phyloP scores from a whole-genome alignment of 257 asterid species.

The Fraxinus americana region DNA sequence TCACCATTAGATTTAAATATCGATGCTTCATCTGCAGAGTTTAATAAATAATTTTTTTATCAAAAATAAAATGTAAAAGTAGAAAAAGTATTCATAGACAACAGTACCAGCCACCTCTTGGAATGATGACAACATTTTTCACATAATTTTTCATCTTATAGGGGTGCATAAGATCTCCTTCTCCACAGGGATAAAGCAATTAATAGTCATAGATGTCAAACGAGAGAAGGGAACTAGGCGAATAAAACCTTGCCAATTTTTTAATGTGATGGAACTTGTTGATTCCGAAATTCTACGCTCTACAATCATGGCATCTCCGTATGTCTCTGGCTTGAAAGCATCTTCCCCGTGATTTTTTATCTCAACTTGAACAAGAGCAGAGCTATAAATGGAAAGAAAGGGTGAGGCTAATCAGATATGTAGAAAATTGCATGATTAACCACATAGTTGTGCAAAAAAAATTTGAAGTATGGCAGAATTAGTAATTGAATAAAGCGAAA shows the following conservation, averaged over 20 bases:
- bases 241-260: slow-evolving; percentile 70
- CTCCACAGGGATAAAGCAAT: slow-evolving; percentile 11
- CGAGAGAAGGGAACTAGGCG: slow-evolving; percentile 16
- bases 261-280: slow-evolving; percentile 56
- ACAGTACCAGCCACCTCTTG: background rate
- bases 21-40: background rate
- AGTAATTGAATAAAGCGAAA: slow-evolving; percentile 1
- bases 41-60: background rate
- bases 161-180: slow-evolving; percentile 14
- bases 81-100: background rate
- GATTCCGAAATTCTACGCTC: slow-evolving; percentile 82
- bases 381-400: slow-evolving; percentile 43
- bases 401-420: slow-evolving; percentile 14
- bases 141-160: slow-evolving; percentile 1
- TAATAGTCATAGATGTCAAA: slow-evolving; percentile 10
- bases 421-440: background rate
- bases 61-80: background rate
- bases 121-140: slow-evolving; percentile 4
- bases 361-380: slow-evolving; percentile 87
- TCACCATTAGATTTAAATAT: background rate
- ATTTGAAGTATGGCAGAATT: background rate
- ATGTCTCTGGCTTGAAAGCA: slow-evolving; percentile 79
- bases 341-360: slow-evolving; percentile 89
- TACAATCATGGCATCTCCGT: slow-evolving; percentile 69
- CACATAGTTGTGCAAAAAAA: background rate